Base-by-base conservation (phyloP, 2,329 filamentous ascomycete species). In the Aspergillus glaucus region DNA sequence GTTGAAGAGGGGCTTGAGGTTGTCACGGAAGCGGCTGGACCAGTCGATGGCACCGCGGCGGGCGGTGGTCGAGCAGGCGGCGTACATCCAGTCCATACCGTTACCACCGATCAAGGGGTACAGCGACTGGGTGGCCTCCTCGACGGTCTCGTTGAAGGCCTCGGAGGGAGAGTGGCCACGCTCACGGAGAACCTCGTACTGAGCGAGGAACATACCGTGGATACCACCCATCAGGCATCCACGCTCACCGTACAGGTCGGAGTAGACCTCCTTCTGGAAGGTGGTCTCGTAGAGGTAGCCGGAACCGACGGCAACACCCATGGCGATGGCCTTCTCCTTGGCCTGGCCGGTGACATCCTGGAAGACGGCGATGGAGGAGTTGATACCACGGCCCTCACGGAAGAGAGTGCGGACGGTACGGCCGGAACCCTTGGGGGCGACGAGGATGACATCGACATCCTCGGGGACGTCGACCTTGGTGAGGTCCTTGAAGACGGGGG, bases 51-150 rank as follows among this genome's bases (percentile, higher is more conserved):
- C 93, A 76, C 93, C 93, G 71, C 93, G 91, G 69, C 93, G 89
- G 69, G 93, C 93, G 51, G 93, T 98, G 71, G 93, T 98, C 57
- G 92, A 97, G 87, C 93, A 98, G 62, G 93, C 93, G 73, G 92
- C 91, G 80, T 94, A 98, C 93, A 98, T 98, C 90, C 94, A 98
- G 81, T 98, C 93, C 93, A 98, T 97, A 69, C 93, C 93, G 78
- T 97, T 87, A 76, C 82, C 84, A 69, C 92, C 93, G 68, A 98
- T 98, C 69, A 98, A 82, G 58, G 93, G 93, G 83, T 98, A 98
- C 69, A 98, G 81, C 61, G 84, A 89, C 83, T 98, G 93, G 46
- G 93, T 98, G 59, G 93, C 93, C 83, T 98, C 93, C 83, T 98
- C 93, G 62, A 98, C 93, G 61, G 93, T 98, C 89, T 98, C 93